Percentiles rank a stretch among this genome's conserved stretches.
Evolutionary conservation across 1,139 yeast genomes (phyloP).

Genomic region (Meyerozyma athensensis): DNA sequence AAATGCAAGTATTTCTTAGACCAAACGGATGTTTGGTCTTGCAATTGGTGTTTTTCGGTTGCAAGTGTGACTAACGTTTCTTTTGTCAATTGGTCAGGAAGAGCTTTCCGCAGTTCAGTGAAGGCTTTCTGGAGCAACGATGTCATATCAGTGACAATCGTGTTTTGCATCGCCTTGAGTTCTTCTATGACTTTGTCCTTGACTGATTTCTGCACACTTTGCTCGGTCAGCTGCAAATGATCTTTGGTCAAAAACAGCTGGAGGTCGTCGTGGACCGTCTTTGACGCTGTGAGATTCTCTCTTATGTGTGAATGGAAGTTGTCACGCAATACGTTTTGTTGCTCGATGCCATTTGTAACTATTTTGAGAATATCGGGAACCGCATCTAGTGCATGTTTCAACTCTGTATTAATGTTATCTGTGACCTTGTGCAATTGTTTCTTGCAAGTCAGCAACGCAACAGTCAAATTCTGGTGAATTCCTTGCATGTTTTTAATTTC

Average conservation of each 20-base stretch:
- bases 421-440: neutral
- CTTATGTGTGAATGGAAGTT: too few species aligned
- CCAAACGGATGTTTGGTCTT: neutral
- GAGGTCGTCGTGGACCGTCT: too few species aligned
- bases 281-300: too few species aligned
- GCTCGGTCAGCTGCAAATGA: neutral
- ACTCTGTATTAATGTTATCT: neutral
- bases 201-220: neutral
- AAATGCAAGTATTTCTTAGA: neutral
- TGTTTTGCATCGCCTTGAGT: neutral
- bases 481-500: neutral
- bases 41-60: neutral
- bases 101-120: neutral
- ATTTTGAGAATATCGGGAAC: neutral
- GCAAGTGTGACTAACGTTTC: neutral
- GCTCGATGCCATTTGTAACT: neutral
- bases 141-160: neutral
- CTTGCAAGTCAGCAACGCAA: neutral
- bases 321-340: neutral
- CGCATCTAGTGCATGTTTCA: neutral
- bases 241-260: neutral
- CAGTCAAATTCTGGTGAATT: neutral
- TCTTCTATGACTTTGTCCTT: neutral
- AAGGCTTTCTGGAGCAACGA: neutral
- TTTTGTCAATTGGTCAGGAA: neutral